Percentiles rank a stretch among this genome's conserved stretches.
These are phyloP conservation scores for Globisporangium ultimum DNA, from an alignment of 352 stramenopile genomes.

Conservation along the genomic window DNA sequence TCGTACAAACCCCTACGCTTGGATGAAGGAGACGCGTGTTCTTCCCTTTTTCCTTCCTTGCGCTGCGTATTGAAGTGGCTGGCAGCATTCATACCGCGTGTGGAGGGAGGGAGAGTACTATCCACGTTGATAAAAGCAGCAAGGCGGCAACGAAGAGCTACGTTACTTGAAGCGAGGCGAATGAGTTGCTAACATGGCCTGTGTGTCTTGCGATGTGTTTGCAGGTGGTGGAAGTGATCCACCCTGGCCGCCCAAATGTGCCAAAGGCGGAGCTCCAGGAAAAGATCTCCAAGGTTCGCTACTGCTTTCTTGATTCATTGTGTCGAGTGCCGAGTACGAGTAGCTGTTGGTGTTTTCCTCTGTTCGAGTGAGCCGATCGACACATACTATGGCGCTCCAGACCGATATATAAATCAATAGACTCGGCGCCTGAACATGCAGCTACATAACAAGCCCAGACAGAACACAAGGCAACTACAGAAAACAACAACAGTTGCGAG, in stretches of 20 bases:
- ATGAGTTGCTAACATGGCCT: neutral
- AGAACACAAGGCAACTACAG: no score
- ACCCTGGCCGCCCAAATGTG: conserved; percentile 96
- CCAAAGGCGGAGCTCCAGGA: conserved; percentile 97
- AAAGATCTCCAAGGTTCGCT: conserved; percentile 95
- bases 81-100: no score
- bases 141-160: neutral
- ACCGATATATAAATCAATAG: no score
- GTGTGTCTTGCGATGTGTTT: conserved; percentile 1
- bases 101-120: no score
- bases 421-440: no score
- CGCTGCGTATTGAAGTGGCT: no score
- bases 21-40: neutral
- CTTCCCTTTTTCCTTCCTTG: neutral
- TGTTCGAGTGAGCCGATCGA: neutral
- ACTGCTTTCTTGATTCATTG: neutral
- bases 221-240: conserved; percentile 98
- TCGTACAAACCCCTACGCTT: no score
- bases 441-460: no score
- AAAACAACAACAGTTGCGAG: no score
- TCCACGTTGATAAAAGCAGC: neutral
- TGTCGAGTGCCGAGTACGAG: neutral
- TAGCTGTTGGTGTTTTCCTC: neutral
- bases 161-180: no score
- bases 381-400: neutral